A percentile compares a stretch with the other conserved stretches of the same genome.
Conservation (phyloP, 2,329 filamentous ascomycete species). For the Leptographium radiaticola region DNA sequence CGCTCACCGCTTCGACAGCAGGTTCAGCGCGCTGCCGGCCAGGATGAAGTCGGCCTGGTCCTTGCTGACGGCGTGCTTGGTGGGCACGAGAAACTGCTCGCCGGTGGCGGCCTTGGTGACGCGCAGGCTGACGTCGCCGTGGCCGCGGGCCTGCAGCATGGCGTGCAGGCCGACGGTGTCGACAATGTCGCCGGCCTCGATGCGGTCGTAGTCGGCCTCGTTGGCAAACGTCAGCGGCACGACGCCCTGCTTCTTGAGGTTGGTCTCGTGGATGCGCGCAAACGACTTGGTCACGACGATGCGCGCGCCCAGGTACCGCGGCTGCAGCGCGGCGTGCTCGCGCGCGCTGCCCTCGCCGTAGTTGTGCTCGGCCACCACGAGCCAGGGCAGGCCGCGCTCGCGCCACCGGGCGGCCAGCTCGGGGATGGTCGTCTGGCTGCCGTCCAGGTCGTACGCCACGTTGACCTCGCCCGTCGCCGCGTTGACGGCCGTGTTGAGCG, state of each 20-base stretch:
- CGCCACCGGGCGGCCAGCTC: constrained; percentile 81
- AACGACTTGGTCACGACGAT: constrained; percentile 72
- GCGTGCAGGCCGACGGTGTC: constrained; percentile 72
- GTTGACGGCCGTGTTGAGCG: constrained; percentile 87
- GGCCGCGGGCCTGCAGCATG: constrained; percentile 64
- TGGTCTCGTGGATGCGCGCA: constrained; percentile 85
- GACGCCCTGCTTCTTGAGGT: constrained; percentile 93
- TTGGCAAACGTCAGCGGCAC: constrained; percentile 85
- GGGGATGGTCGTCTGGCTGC: constrained; percentile 64
- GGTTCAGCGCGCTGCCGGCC: constrained; percentile 84
- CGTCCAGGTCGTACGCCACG: constrained; percentile 76
- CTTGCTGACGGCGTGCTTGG: constrained; percentile 77
- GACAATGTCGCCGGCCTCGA: constrained; percentile 74
- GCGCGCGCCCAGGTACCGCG: constrained; percentile 69
- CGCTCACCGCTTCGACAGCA: constrained; percentile 51
- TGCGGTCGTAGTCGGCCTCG: constrained; percentile 75
- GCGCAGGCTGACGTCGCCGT: constrained; percentile 58
- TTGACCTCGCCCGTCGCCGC: constrained; percentile 89
- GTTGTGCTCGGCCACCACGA: constrained; percentile 95
- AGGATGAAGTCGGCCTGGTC: constrained; percentile 90
- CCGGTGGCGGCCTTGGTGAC: constrained; percentile 51
- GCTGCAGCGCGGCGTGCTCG: constrained; percentile 80
- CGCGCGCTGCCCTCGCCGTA: constrained; percentile 79
- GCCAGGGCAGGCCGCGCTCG: constrained; percentile 61
- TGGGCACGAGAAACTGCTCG: constrained; percentile 55